Conservation (phyloP, 441 rosid genomes). For the Erodium moschatum region DNA sequence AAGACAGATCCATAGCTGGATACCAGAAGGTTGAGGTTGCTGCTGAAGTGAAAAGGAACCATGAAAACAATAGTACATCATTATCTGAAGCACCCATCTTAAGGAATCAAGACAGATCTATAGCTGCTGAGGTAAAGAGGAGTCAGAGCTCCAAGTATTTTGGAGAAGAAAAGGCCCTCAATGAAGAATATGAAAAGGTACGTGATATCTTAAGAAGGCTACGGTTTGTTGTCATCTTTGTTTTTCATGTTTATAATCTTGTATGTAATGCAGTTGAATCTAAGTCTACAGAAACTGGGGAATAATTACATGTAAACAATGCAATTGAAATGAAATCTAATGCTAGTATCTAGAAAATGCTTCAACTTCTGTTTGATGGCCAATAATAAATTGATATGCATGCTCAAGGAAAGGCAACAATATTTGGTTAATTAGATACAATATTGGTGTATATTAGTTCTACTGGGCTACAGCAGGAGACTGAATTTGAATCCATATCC, state of each 20-base stretch:
- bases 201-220: slow-evolving; percentile 19
- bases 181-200: slow-evolving; percentile 41
- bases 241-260: not conserved
- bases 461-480: not conserved
- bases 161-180: slow-evolving; percentile 23
- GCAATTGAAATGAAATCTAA: not conserved
- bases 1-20: slow-evolving; percentile 14
- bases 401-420: not conserved
- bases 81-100: slow-evolving; percentile 72
- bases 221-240: not conserved
- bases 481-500: not conserved
- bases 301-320: not conserved
- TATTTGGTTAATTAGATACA: not conserved
- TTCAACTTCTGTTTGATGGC: not conserved
- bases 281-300: not conserved
- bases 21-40: not conserved
- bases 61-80: slow-evolving; percentile 38
- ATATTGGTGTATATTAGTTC: not conserved
- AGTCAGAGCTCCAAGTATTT: slow-evolving; percentile 31
- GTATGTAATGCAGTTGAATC: not conserved
- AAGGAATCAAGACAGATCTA: slow-evolving; percentile 38
- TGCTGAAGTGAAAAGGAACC: slow-evolving; percentile 52
- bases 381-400: not conserved
- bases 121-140: slow-evolving; percentile 17
- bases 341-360: not conserved